Percentiles rank a stretch among this genome's conserved stretches.
Evolutionary conservation across 495 filamentous ascomycete genomes (phyloP).

Genomic region (Aspergillus biplanus): DNA sequence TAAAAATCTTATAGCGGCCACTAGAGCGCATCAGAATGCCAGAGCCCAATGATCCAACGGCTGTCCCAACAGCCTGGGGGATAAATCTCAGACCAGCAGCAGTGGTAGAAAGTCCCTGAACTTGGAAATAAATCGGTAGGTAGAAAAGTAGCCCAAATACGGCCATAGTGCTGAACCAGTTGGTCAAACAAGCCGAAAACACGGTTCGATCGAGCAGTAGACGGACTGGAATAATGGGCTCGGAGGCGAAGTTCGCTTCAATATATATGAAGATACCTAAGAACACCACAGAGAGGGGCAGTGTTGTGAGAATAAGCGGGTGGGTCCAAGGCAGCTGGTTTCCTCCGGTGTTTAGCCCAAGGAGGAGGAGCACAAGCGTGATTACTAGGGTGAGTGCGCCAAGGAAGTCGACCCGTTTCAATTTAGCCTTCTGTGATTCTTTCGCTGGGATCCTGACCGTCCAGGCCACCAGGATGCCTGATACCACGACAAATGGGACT

Average conservation of each 20-base stretch:
- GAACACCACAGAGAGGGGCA: slow-evolving; percentile 67
- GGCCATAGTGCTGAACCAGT: slow-evolving; percentile 66
- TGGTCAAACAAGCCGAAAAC: slow-evolving; percentile 72
- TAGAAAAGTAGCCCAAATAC: slow-evolving; percentile 69
- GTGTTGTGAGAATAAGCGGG: slow-evolving; percentile 70
- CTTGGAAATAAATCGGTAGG: slow-evolving; percentile 80
- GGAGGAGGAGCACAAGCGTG: slow-evolving; percentile 72
- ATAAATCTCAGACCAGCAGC: slow-evolving; percentile 72
- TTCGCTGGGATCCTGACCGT: slow-evolving; percentile 79
- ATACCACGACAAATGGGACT: slow-evolving; percentile 66
- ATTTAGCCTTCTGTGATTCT: slow-evolving; percentile 54
- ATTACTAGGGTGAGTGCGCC: slow-evolving; percentile 71
- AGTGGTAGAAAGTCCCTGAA: slow-evolving; percentile 71
- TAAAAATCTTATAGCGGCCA: slow-evolving; percentile 69
- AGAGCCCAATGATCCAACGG: slow-evolving; percentile 67
- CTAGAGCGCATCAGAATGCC: slow-evolving; percentile 80
- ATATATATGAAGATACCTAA: slow-evolving; percentile 64
- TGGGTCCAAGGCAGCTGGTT: slow-evolving; percentile 85
- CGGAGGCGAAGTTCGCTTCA: slow-evolving; percentile 63
- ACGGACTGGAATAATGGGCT: slow-evolving; percentile 85
- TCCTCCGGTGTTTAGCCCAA: slow-evolving; percentile 84
- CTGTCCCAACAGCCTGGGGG: slow-evolving; percentile 66
- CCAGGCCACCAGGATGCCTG: slow-evolving; percentile 65
- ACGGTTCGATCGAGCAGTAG: slow-evolving; percentile 76
- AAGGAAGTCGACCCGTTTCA: slow-evolving; percentile 83